These are phyloP conservation scores for Coccomyxa sp. DNA, from an alignment of 139 green algal species.

Conservation along the genomic window DNA sequence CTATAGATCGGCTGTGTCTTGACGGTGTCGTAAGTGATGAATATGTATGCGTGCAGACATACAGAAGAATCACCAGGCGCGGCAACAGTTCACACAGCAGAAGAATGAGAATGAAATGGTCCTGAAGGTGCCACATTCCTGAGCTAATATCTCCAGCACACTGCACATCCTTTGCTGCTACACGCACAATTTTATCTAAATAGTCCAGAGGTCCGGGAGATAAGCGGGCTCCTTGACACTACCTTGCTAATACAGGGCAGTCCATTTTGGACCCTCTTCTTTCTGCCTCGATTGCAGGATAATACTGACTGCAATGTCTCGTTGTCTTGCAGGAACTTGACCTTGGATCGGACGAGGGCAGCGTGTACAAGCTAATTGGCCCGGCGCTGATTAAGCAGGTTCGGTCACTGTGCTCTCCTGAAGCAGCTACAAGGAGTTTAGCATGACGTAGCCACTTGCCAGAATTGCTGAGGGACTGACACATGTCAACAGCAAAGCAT, in stretches of 20 bases:
- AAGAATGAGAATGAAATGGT: slow-evolving; percentile 69
- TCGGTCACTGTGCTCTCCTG: no score
- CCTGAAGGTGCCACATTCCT: slow-evolving; percentile 31
- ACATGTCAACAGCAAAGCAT: no score
- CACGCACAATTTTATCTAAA: neutral
- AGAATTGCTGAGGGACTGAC: no score
- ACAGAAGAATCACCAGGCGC: neutral
- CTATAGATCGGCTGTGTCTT: no score
- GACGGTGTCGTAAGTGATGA: neutral
- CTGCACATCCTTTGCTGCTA: neutral
- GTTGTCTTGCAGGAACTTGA: slow-evolving; percentile 65
- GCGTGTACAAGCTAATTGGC: slow-evolving; percentile 86
- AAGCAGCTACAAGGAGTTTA: no score
- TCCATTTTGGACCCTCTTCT: neutral
- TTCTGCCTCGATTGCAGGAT: neutral
- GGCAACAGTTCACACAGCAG: slow-evolving; percentile 54
- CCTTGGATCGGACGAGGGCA: slow-evolving; percentile 60
- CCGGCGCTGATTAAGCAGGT: slow-evolving; percentile 74
- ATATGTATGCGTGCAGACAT: neutral
- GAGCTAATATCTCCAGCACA: neutral
- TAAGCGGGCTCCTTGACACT: neutral
- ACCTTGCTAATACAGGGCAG: neutral
- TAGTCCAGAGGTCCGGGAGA: neutral
- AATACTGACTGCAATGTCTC: neutral
- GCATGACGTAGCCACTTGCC: no score